phyloP scores from a whole-genome alignment of 2,329 filamentous ascomycete species.

The Erysiphe neolycopersici region DNA sequence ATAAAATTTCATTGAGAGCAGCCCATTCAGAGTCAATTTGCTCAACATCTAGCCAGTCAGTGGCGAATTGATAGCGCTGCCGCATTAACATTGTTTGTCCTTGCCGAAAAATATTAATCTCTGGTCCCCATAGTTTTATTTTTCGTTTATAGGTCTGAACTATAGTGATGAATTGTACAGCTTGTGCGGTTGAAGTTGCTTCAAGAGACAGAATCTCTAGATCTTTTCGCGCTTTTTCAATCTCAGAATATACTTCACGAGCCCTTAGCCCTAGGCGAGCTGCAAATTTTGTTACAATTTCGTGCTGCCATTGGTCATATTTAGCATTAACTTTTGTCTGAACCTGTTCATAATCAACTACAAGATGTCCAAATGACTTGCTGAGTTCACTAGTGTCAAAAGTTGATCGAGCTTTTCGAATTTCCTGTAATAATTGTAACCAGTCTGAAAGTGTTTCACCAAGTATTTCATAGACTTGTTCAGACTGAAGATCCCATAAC shows the following conservation, averaged over 20 bases:
- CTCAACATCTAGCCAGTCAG: conserved; percentile 85
- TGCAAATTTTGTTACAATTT: conserved; percentile 85
- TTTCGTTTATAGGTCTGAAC: conserved; percentile 91
- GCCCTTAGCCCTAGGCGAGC: conserved; percentile 68
- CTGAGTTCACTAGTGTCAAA: conserved; percentile 95
- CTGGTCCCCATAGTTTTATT: conserved; percentile 79
- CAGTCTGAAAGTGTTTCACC: conserved; percentile 79
- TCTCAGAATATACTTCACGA: conserved; percentile 74
- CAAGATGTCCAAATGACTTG: conserved; percentile 76
- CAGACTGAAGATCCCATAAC: conserved; percentile 88
- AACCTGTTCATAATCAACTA: conserved; percentile 94
- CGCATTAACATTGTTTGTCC: conserved; percentile 78
- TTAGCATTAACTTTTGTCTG: conserved; percentile 97
- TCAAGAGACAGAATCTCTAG: conserved; percentile 82
- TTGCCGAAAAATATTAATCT: conserved; percentile 87
- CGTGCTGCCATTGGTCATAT: conserved; percentile 98
- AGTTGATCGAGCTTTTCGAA: conserved; percentile 78
- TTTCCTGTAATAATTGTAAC: conserved; percentile 90
- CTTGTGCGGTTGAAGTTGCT: conserved; percentile 83
- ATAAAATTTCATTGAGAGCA: conserved; percentile 70
- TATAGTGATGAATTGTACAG: conserved; percentile 93
- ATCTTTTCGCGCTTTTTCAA: conserved; percentile 71
- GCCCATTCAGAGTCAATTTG: conserved; percentile 95
- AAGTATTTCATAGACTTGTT: conserved; percentile 78
- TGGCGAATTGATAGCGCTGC: conserved; percentile 79